phyloP scores from a whole-genome alignment of 2,329 filamentous ascomycete genomes.

The Aspergillus pseudoviridinutans region DNA sequence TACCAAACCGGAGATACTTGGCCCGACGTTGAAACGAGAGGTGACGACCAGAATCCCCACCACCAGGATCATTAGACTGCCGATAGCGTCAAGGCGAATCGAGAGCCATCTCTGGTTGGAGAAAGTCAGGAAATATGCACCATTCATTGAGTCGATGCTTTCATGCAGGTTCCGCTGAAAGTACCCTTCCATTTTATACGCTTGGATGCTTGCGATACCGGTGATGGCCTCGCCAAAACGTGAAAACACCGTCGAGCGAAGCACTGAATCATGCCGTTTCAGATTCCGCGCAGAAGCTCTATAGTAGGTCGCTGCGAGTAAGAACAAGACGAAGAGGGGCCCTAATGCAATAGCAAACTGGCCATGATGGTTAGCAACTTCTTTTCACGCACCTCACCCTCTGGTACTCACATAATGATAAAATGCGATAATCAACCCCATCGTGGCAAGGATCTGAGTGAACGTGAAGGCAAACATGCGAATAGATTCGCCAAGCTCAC shows the following conservation, averaged over 20 bases:
- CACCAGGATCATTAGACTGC: slow-evolving; percentile 78
- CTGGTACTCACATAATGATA: slow-evolving; percentile 67
- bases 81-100: slow-evolving; percentile 77
- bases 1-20: slow-evolving; percentile 81
- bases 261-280: slow-evolving; percentile 86
- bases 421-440: slow-evolving; percentile 88
- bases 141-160: slow-evolving; percentile 86
- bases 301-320: slow-evolving; percentile 83
- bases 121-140: slow-evolving; percentile 91
- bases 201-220: slow-evolving; percentile 72
- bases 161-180: slow-evolving; percentile 68
- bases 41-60: slow-evolving; percentile 90
- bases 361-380: slow-evolving; percentile 3
- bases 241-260: slow-evolving; percentile 83
- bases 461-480: slow-evolving; percentile 89
- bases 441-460: slow-evolving; percentile 76
- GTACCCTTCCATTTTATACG: slow-evolving; percentile 75
- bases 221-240: slow-evolving; percentile 86
- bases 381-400: no score
- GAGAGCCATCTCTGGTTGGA: slow-evolving; percentile 94
- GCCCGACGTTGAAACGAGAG: slow-evolving; percentile 77
- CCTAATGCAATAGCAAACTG: slow-evolving; percentile 66
- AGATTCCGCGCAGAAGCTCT: slow-evolving; percentile 86
- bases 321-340: slow-evolving; percentile 70
- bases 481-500: slow-evolving; percentile 81